A percentile compares a stretch with the other conserved stretches of the same genome.
Conservation (phyloP, 1,284 basidiomycete species). For the Ustilago xerochloae region DNA sequence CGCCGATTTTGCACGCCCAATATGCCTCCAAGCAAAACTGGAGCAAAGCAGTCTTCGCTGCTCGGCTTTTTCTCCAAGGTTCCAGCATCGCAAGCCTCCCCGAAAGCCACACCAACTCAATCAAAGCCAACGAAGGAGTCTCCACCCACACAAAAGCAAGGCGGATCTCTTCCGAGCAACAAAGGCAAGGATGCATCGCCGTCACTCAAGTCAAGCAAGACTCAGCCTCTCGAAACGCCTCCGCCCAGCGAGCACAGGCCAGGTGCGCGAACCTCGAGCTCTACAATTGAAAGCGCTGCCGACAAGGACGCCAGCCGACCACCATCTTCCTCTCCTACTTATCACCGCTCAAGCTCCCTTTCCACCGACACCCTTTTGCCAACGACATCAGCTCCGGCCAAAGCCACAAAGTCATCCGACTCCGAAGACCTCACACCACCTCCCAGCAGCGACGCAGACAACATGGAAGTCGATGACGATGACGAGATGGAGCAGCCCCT, state of each 20-base stretch:
- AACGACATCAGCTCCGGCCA: conserved; percentile 7
- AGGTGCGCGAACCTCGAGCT: conserved; percentile 16
- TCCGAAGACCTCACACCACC: conserved; percentile 47
- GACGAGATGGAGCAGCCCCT: conserved; percentile 40
- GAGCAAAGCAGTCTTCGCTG: conserved; percentile 49
- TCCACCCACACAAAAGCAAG: conserved; percentile 1
- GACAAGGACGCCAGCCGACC: conserved; percentile 4
- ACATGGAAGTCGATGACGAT: conserved; percentile 44
- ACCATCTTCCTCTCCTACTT: conserved; percentile 33
- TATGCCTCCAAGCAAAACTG: conserved; percentile 22
- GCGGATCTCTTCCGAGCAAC: not conserved
- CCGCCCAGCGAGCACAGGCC: conserved; percentile 40
- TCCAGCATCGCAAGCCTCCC: conserved; percentile 15
- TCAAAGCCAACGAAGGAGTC: not conserved
- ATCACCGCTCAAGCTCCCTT: conserved; percentile 39
- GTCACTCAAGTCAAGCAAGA: conserved; percentile 6
- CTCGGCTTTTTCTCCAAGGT: conserved; percentile 57
- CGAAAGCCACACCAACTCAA: conserved; percentile 15
- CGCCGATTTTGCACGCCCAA: conserved; percentile 12
- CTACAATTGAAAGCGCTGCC: not conserved
- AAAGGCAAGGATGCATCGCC: conserved; percentile 10
- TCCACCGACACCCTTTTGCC: conserved; percentile 25
- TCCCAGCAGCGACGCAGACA: conserved; percentile 32
- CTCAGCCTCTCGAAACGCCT: conserved; percentile 36
- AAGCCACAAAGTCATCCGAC: conserved; percentile 8